phyloP scores from a whole-genome alignment of 140 eudicot species.

The Stevia rebaudiana region DNA sequence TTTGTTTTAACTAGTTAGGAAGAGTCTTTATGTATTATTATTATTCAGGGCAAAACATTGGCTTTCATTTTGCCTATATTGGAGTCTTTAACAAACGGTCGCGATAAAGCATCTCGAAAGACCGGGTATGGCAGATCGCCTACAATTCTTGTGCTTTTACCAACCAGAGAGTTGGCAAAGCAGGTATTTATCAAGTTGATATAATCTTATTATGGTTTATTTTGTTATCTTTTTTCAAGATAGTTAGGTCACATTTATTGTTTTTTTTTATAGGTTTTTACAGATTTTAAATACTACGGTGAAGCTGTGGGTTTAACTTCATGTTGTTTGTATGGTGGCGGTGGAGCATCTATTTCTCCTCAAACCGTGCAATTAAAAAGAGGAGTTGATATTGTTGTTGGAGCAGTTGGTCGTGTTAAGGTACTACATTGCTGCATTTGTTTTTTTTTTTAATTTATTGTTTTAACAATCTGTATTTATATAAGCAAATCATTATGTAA shows the following conservation, averaged over 20 bases:
- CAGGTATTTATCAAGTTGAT: slow-evolving; percentile 42
- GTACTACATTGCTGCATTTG: slow-evolving; percentile 25
- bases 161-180: slow-evolving; percentile 88
- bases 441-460: no score
- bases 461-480: neutral
- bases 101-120: slow-evolving; percentile 40
- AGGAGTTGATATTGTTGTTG: slow-evolving; percentile 89
- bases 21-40: neutral
- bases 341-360: slow-evolving; percentile 59
- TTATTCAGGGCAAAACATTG: slow-evolving; percentile 75
- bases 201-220: neutral
- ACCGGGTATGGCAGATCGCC: slow-evolving; percentile 90
- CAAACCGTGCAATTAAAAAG: slow-evolving; percentile 61
- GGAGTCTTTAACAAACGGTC: slow-evolving; percentile 76
- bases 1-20: neutral
- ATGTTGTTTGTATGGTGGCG: slow-evolving; percentile 86
- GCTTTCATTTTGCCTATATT: slow-evolving; percentile 86
- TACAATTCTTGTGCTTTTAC: slow-evolving; percentile 79
- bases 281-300: slow-evolving; percentile 77
- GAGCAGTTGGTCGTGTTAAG: slow-evolving; percentile 94
- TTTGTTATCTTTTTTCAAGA: neutral
- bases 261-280: slow-evolving; percentile 41
- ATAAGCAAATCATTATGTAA: neutral
- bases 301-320: slow-evolving; percentile 58
- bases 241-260: neutral